Conservation (phyloP, 805 yeast genomes). For the Kluyveromyces siamensis region DNA sequence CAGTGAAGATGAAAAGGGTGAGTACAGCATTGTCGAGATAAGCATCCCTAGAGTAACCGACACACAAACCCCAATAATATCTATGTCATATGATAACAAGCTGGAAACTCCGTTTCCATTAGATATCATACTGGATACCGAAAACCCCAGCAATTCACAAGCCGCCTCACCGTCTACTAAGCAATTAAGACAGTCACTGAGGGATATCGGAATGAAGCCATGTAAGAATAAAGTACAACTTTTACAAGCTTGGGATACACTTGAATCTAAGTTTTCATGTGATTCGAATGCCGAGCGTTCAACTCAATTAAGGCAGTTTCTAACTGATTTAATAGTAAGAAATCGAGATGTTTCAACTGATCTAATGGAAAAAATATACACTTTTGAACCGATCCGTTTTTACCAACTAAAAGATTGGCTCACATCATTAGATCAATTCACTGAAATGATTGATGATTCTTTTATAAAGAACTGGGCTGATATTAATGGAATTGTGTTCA, state of each 20-base stretch:
- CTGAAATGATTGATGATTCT: slow-evolving; percentile 19
- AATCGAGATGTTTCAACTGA: slow-evolving; percentile 7
- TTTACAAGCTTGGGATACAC: slow-evolving; percentile 20
- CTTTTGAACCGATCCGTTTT: slow-evolving; percentile 21
- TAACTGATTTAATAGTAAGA: slow-evolving; percentile 14
- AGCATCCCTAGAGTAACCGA: background rate
- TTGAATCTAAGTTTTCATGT: slow-evolving; percentile 16
- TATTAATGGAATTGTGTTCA: slow-evolving; percentile 22
- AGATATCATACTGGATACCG: background rate
- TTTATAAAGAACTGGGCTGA: slow-evolving; percentile 28
- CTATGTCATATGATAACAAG: background rate
- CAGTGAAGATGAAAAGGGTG: slow-evolving; percentile 5
- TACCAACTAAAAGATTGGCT: slow-evolving; percentile 13
- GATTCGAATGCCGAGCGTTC: slow-evolving; percentile 9
- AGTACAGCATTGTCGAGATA: slow-evolving; percentile 1
- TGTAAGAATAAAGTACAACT: slow-evolving; percentile 19
- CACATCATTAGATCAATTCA: slow-evolving; percentile 18
- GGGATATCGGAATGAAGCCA: slow-evolving; percentile 23
- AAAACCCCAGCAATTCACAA: background rate
- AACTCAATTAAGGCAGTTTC: slow-evolving; percentile 13
- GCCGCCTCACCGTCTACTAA: slow-evolving; percentile 18
- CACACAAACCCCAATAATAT: background rate
- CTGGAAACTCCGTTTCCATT: slow-evolving; percentile 1
- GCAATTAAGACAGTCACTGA: slow-evolving; percentile 16
- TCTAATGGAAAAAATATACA: slow-evolving; percentile 21